Evolutionary conservation across 2,329 filamentous ascomycete species (phyloP), one percentile per base, ranked within the genome.

Genomic region (Aspergillus viridinutans): DNA sequence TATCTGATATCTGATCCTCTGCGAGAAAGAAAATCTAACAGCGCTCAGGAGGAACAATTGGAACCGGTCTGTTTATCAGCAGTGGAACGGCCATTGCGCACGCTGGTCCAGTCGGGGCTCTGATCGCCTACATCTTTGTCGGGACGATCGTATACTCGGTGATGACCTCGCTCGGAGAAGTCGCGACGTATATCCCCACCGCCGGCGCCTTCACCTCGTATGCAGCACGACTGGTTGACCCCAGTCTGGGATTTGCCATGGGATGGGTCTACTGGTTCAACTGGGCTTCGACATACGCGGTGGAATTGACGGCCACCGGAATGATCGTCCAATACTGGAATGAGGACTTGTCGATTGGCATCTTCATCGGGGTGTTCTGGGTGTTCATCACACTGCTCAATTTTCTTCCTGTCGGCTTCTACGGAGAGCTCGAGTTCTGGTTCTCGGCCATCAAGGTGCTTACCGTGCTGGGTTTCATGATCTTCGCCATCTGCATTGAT

Each of bases 221-320:
- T 66, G 88, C 89, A n/a, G 82, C 84, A 42, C 86, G 89, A n/a
- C 92, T 92, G 66, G 81, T 90, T 60, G 85, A 89, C 65, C 85
- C 83, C 12, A 85, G 85, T 52, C 77, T 90, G 54, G 88, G 87
- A 14, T 92, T 91, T 66, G 81, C 87, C 25, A 87, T 91, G 80
- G 89, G 89, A 17, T 92, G 89, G 89, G 85, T 90, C 55, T 92
- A 92, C 73, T 92, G 87, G 86, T 90, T 90, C 66, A 85, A 83
- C 49, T 92, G 86, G 87, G 80, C 85, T n/a, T 83, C 87, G 55
- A 90, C 88, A 0, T 89, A 84, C 61, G 86, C 87, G 0, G 80
- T 90, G 14, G 88, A 91, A 68, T 77, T 91, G 43, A 87, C 84
- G 0, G 86, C 86, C 0, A 84, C 87, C 1, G 87, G 87, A 10